Evolutionary conservation across 345 rosid genomes (phyloP).

Genomic region (Hirschfeldia incana): DNA sequence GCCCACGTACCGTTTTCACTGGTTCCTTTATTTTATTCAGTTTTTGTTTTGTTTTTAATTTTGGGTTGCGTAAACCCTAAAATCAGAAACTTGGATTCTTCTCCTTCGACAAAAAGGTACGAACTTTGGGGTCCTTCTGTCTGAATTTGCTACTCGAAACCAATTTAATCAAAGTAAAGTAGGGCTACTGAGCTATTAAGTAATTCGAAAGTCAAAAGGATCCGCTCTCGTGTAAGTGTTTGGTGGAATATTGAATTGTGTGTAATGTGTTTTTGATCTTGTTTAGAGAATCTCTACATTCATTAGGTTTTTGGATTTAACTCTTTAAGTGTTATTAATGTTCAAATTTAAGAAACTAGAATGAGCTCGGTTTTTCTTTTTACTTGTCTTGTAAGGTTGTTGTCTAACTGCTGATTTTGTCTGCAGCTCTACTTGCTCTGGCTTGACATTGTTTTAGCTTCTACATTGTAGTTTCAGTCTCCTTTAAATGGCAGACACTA

Average conservation of each 20-base stretch:
- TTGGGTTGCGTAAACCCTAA: conserved; percentile 27
- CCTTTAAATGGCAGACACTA: conserved; percentile 45
- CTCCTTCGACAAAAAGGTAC: conserved; percentile 28
- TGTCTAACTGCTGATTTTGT: neutral
- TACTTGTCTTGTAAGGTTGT: neutral
- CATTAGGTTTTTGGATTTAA: neutral
- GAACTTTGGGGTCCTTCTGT: neutral
- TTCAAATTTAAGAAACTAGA: neutral
- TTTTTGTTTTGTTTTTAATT: neutral
- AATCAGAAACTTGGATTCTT: conserved; percentile 11
- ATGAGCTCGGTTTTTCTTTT: neutral
- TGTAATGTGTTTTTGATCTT: neutral
- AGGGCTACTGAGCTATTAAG: neutral
- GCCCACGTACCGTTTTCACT: neutral
- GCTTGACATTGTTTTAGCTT: neutral
- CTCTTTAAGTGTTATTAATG: neutral
- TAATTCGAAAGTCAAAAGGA: neutral
- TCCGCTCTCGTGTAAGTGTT: neutral
- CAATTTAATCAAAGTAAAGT: neutral
- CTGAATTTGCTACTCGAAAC: neutral
- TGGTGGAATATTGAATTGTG: neutral
- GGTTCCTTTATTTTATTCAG: neutral
- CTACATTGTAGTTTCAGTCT: neutral
- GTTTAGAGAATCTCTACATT: conserved; percentile 1
- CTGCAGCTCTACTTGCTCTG: neutral